These are phyloP conservation scores for Eimeria necatrix DNA, from an alignment of 169 alveolate genomes.

Conservation along the genomic window DNA sequence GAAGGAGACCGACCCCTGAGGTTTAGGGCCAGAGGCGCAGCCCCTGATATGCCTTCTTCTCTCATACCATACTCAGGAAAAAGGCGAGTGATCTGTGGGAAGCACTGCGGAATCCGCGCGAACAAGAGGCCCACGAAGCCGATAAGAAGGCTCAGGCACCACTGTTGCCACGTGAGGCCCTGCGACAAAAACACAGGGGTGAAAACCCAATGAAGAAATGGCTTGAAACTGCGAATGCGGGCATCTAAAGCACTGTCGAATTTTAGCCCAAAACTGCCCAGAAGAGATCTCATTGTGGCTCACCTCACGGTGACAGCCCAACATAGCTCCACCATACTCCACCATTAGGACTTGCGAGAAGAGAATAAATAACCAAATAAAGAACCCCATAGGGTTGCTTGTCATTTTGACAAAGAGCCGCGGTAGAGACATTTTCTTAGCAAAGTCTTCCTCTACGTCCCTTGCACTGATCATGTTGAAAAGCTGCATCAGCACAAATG, in stretches of 20 bases:
- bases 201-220: not conserved
- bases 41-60: slow-evolving; percentile 67
- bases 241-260: too few species aligned
- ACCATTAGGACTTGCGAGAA: slow-evolving; percentile 79
- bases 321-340: slow-evolving; percentile 80
- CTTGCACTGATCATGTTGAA: slow-evolving; percentile 93
- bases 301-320: slow-evolving; percentile 82
- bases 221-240: not conserved
- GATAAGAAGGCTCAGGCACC: slow-evolving; percentile 70
- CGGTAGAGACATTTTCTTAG: slow-evolving; percentile 88
- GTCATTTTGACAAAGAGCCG: slow-evolving; percentile 67
- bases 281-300: not conserved
- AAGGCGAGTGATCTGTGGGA: slow-evolving; percentile 47
- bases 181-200: not conserved
- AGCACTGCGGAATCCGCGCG: slow-evolving; percentile 68
- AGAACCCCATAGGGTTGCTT: slow-evolving; percentile 79
- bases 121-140: slow-evolving; percentile 72
- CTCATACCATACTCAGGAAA: slow-evolving; percentile 73
- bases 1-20: slow-evolving; percentile 78
- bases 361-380: slow-evolving; percentile 81
- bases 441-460: slow-evolving; percentile 89
- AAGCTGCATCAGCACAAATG: slow-evolving; percentile 92
- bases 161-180: slow-evolving; percentile 71
- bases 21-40: slow-evolving; percentile 54
- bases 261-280: not conserved